Evolutionary conservation across 169 alveolate species (phyloP), one percentile per base, ranked within the genome.

Genomic region (Plasmodium berghei): DNA sequence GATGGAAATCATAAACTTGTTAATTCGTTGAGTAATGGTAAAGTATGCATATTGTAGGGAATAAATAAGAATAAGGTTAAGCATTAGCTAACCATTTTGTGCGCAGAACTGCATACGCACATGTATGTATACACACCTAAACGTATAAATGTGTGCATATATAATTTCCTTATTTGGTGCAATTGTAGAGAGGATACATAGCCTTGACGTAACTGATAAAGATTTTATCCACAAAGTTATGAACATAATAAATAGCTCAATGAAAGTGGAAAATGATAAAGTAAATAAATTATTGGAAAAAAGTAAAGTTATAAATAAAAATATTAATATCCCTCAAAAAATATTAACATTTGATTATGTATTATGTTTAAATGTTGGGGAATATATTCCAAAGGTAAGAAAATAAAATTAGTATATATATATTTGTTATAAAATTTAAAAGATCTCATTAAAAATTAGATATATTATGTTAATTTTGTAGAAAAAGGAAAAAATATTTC

Each of bases 1-100:
- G 90, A 80, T 70, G 90, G 90, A 8, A 80, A 80, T 52, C 54
- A 18, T 20, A 80, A 80, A 63, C 90, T 80, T 34, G 71, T 80
- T 6, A 54, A 55, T 54, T 70, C 59, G 12, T 16, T 80, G 55
- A 80, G 66, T 16, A 80, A 80, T 66, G 90, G 90, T 80, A 45
- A 16, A 0, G 10, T 67, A 5, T 9, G 12, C 12, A 49, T 12
- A 46, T 46, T 8, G 10, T 6, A 46, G 10, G 10, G 10, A 10
- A 46, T 6, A 10, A 10, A 46, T 6, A 46, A 46, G 55, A 10
- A 10, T 6, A 46, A 46, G 55, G n/a, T 6, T 46, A 46, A 46
- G n/a, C n/a, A 46, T 10, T 46, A 10, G 10, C 6, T 8, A 46
- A 10, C 6, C 10, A 46, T 6, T 8, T 10, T 46, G 10, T 10